A percentile compares a stretch with the other conserved stretches of the same genome.
Conservation (phyloP, 2,329 filamentous ascomycete species). For the Pseudopyricularia javanii region DNA sequence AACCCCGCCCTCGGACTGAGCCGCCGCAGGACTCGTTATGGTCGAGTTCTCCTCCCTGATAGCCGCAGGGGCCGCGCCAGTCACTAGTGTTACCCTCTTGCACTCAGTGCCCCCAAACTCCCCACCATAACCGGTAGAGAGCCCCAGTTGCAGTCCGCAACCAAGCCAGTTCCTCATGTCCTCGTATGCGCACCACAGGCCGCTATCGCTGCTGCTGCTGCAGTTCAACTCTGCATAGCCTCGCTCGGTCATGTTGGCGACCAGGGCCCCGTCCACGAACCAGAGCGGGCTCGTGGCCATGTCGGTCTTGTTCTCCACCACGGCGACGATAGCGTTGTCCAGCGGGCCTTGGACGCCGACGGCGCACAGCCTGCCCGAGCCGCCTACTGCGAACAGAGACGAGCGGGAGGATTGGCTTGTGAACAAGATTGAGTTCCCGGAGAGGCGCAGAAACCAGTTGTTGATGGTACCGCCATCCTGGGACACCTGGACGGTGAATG, state of each 20-base stretch:
- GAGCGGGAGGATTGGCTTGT: constrained; percentile 8
- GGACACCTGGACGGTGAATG: constrained; percentile 14
- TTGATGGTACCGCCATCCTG: constrained; percentile 16
- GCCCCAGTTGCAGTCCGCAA: constrained; percentile 16
- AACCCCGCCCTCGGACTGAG: neutral
- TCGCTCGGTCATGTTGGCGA: constrained; percentile 9
- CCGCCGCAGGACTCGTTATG: neutral
- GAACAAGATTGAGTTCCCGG: constrained; percentile 15
- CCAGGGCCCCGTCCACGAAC: constrained; percentile 10
- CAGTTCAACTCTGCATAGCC: constrained; percentile 14
- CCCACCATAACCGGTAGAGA: constrained; percentile 8
- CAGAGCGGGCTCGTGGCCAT: constrained; percentile 13
- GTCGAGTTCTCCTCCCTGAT: neutral
- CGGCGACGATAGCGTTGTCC: constrained; percentile 12
- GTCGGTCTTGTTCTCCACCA: constrained; percentile 9
- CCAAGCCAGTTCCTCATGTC: constrained; percentile 14
- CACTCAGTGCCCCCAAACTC: constrained; percentile 1
- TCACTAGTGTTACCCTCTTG: neutral
- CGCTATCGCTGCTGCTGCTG: constrained; percentile 3
- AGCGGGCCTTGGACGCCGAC: constrained; percentile 8
- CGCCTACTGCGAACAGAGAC: constrained; percentile 14
- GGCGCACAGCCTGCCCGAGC: constrained; percentile 15
- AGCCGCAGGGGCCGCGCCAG: neutral
- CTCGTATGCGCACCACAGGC: constrained; percentile 11
- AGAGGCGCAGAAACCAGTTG: constrained; percentile 16